phyloP scores from a whole-genome alignment of 768 basidiomycete genomes.

The Gloeopeniophorella convolvens region DNA sequence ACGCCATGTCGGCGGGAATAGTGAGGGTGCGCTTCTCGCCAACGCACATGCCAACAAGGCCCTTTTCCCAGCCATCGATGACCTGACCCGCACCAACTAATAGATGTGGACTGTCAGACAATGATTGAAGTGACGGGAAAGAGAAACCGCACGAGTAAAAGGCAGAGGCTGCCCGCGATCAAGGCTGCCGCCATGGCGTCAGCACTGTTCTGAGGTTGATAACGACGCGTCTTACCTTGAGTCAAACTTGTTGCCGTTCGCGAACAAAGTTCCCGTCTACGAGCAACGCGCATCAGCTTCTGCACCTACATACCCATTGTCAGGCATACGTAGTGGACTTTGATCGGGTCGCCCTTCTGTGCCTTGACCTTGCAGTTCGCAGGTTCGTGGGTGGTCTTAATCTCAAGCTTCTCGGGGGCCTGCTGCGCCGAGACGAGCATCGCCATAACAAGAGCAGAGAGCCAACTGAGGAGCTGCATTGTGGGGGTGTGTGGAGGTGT shows the following conservation, averaged over 20 bases:
- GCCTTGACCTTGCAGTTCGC: constrained; percentile 50
- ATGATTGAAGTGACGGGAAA: background rate
- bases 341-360: constrained; percentile 52
- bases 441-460: constrained; percentile 43
- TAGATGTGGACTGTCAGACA: background rate
- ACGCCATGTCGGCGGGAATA: constrained; percentile 74
- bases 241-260: constrained; percentile 80
- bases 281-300: constrained; percentile 1
- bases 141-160: constrained; percentile 57
- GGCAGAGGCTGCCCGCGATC: constrained; percentile 73
- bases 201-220: background rate
- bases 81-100: constrained; percentile 77
- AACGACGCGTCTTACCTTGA: constrained; percentile 52
- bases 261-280: constrained; percentile 76
- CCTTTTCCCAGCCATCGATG: constrained; percentile 81
- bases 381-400: constrained; percentile 57
- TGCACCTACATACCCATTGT: background rate
- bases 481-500: constrained; percentile 8
- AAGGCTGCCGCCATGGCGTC: constrained; percentile 32
- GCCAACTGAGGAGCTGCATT: constrained; percentile 49
- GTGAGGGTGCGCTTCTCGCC: constrained; percentile 84
- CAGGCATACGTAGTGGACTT: constrained; percentile 66
- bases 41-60: constrained; percentile 78
- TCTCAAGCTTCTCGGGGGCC: constrained; percentile 48
- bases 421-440: constrained; percentile 41